Percentiles rank a stretch among this genome's conserved stretches.
phyloP scores from a whole-genome alignment of 148 eudicot genomes.

The Agrostemma githago region DNA sequence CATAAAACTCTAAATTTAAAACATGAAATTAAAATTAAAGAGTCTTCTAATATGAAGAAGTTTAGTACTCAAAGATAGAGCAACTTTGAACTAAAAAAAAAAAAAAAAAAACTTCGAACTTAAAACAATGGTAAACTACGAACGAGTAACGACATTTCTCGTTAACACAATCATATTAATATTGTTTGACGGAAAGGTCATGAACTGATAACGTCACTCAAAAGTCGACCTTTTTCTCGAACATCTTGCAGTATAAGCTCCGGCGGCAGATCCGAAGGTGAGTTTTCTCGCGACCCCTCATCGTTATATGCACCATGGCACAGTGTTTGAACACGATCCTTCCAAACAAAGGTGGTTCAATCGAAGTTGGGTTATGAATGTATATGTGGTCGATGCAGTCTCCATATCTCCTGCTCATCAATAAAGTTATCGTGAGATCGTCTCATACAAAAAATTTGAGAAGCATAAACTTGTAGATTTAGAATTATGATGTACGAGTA shows the following conservation, averaged over 20 bases:
- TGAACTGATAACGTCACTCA: too few relatives aligned
- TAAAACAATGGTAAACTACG: too few relatives aligned
- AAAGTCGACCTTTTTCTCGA: too few relatives aligned
- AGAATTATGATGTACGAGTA: background rate
- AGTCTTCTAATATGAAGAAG: background rate
- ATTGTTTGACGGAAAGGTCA: background rate
- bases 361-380: background rate
- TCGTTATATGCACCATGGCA: background rate
- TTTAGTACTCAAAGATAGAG: background rate
- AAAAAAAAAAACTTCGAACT: background rate
- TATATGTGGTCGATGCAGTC: slow-evolving; percentile 2
- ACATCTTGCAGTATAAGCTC: slow-evolving; percentile 9
- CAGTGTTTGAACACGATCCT: slow-evolving; percentile 2
- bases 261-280: background rate
- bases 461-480: background rate
- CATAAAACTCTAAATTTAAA: too few relatives aligned
- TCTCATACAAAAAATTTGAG: background rate
- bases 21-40: background rate
- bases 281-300: background rate
- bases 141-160: background rate
- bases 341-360: background rate
- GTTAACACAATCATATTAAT: background rate
- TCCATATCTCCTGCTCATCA: slow-evolving; percentile 12
- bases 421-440: too few relatives aligned
- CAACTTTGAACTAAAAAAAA: background rate